phyloP scores from a whole-genome alignment of 345 rosid genomes.

The Eucalyptus marginata region DNA sequence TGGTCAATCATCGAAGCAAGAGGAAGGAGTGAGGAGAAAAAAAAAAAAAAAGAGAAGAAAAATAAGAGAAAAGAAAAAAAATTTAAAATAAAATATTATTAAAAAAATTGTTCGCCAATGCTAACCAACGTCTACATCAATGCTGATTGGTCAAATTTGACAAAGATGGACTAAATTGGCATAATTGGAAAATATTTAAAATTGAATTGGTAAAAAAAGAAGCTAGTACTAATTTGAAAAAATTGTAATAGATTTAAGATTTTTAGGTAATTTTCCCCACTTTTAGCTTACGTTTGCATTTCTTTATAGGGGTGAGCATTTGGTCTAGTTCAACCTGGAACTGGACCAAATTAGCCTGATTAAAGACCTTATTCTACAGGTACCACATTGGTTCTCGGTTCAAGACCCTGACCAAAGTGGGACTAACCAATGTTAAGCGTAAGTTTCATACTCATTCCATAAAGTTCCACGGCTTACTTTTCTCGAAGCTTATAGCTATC shows the following conservation, averaged over 20 bases:
- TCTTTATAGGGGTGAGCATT: background rate
- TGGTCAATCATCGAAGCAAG: too few relatives aligned
- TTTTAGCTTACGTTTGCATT: background rate
- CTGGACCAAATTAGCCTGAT: background rate
- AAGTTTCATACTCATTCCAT: background rate
- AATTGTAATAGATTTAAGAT: too few relatives aligned
- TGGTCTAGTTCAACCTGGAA: background rate
- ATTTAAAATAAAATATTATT: too few relatives aligned
- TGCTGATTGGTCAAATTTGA: too few relatives aligned
- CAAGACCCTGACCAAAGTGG: background rate
- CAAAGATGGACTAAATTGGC: too few relatives aligned
- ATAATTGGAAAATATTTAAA: background rate
- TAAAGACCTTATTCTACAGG: too few relatives aligned
- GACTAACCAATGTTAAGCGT: background rate
- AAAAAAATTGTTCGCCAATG: too few relatives aligned
- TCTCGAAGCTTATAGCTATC: background rate
- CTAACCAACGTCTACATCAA: too few relatives aligned
- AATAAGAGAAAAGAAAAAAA: background rate
- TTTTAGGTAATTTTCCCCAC: background rate
- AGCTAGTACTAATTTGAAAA: too few relatives aligned
- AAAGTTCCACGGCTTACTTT: background rate
- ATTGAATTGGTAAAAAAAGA: background rate
- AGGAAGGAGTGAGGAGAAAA: background rate
- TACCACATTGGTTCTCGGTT: background rate
- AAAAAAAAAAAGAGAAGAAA: too few relatives aligned